Percentiles rank a stretch among this genome's conserved stretches.
Conservation (phyloP, 345 rosid genomes). For the Dipteronia dyeriana region DNA sequence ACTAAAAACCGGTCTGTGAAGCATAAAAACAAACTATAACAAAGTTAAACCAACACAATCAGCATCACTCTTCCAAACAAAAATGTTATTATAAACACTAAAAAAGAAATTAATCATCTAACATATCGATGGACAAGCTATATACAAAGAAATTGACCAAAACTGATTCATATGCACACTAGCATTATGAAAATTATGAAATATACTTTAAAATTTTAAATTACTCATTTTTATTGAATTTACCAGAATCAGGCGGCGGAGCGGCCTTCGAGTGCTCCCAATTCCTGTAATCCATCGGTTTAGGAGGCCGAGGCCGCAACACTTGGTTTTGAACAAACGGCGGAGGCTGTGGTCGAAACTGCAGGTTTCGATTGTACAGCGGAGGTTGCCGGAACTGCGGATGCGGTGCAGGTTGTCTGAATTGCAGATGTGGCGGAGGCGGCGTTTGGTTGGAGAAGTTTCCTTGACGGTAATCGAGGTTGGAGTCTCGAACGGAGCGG, state of each 20-base stretch:
- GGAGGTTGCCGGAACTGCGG: conserved; percentile 37
- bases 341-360: conserved; percentile 36
- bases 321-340: conserved; percentile 42
- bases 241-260: conserved; percentile 65
- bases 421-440: conserved; percentile 26
- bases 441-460: conserved; percentile 19
- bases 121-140: neutral
- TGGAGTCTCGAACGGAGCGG: conserved; percentile 47
- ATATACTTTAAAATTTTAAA: neutral
- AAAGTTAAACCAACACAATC: neutral
- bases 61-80: neutral
- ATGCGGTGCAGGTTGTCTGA: conserved; percentile 36
- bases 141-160: neutral
- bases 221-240: neutral
- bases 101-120: too few species aligned
- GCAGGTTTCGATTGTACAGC: conserved; percentile 33
- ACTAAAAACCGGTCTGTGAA: conserved; percentile 72
- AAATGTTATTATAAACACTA: neutral
- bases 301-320: conserved; percentile 43
- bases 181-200: too few species aligned
- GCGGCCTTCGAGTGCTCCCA: conserved; percentile 70
- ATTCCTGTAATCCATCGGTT: conserved; percentile 64
- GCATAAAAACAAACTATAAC: conserved; percentile 22
- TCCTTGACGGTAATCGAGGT: conserved; percentile 41
- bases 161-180: too few species aligned